Evolutionary conservation across 805 yeast genomes (phyloP).

Genomic region (Kazachstania bromeliacearum): DNA sequence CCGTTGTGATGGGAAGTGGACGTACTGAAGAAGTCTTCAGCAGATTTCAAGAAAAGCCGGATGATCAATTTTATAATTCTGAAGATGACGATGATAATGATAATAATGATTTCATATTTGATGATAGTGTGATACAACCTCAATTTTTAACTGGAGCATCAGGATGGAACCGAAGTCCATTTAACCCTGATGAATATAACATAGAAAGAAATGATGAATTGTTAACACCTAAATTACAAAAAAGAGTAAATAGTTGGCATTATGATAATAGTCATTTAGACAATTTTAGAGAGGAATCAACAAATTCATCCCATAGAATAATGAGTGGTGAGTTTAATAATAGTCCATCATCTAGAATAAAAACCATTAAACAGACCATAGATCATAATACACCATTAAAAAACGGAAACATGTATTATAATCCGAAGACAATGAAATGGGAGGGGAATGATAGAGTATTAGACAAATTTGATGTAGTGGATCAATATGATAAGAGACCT

Average conservation of each 20-base stretch:
- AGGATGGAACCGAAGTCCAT: slow-evolving; percentile 3
- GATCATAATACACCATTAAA: slow-evolving; percentile 28
- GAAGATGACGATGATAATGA: neutral
- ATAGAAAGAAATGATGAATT: slow-evolving; percentile 20
- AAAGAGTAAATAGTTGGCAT: neutral
- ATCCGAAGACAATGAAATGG: slow-evolving; percentile 26
- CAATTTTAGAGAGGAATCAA: neutral
- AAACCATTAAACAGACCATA: slow-evolving; percentile 28
- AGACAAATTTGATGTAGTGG: slow-evolving; percentile 21
- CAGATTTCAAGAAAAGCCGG: slow-evolving; percentile 4
- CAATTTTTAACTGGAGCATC: slow-evolving; percentile 22
- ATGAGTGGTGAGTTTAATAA: neutral
- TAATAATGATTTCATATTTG: slow-evolving; percentile 16
- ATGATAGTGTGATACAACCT: slow-evolving; percentile 21
- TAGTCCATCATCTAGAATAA: slow-evolving; percentile 14
- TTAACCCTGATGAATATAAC: slow-evolving; percentile 13
- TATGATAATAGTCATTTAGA: neutral
- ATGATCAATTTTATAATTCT: slow-evolving; percentile 1
- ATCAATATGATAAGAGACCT: too few species aligned
- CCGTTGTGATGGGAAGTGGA: neutral
- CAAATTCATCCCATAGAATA: too few species aligned
- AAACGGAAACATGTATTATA: slow-evolving; percentile 24
- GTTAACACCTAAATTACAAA: too few species aligned
- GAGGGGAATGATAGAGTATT: slow-evolving; percentile 24
- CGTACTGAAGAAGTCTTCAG: neutral